phyloP scores from a whole-genome alignment of 176 grass and related monocot species.

The Carex pumila region DNA sequence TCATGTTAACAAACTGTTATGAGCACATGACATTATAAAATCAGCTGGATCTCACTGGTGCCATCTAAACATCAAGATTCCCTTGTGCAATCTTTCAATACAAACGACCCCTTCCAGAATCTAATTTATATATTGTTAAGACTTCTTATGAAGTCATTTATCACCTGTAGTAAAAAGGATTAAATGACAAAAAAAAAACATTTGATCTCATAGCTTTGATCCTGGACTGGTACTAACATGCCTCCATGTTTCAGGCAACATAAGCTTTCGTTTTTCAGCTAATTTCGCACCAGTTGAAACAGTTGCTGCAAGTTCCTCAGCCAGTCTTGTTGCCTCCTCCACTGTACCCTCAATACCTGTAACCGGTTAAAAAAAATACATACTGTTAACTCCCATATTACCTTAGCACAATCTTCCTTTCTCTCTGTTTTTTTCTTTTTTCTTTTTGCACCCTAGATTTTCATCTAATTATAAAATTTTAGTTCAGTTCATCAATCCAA shows the following conservation, averaged over 20 bases:
- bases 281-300: constrained; percentile 6
- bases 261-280: constrained; percentile 15
- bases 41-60: no score
- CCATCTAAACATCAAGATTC: no score
- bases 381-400: neutral
- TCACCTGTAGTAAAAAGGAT: no score
- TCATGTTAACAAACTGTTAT: no score
- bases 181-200: neutral
- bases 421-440: no score
- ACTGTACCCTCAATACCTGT: constrained; percentile 15
- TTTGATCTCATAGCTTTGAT: neutral
- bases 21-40: no score
- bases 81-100: no score
- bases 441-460: neutral
- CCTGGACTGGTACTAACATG: neutral
- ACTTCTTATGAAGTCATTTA: no score
- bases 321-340: constrained; percentile 6
- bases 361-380: neutral
- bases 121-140: no score
- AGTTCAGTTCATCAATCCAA: neutral
- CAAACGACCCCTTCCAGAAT: no score
- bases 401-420: neutral
- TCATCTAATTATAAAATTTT: neutral
- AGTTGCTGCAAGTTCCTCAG: neutral
- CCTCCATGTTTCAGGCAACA: constrained; percentile 11